Evolutionary conservation across 2,329 filamentous ascomycete genomes (phyloP), one percentile per base, ranked within the genome.

Genomic region (Plenodomus tracheiphilus): DNA sequence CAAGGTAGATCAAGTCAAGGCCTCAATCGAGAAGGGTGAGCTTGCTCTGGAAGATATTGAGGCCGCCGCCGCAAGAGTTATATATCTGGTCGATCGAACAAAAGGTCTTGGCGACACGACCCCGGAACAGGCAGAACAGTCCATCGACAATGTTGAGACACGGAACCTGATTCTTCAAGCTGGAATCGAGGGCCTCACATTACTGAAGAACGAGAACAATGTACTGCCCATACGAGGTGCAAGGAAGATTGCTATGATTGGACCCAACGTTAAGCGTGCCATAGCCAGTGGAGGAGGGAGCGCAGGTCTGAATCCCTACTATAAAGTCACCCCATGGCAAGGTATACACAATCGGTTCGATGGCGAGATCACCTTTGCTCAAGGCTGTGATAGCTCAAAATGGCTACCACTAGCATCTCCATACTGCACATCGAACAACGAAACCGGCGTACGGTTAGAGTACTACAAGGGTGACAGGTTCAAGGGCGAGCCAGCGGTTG

Each of bases 231-330:
- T 87, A 49, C 76, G 76, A 6, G 75, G 75, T 20, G 79, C 79
- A 15, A 78, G 78, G 47, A 86, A 79, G 63, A 79, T 88, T 47
- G 85, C 85, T 3, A 78, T 87, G 49, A 86, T 88, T 43, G 85
- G 85, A 0, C 85, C 85, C 1, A 87, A 88, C 53, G 84, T 84
- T 17, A 85, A 86, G 64, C 75, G 84, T 46, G 81, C 85, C 0
- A 86, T 88, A 54, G 84, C 83, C n/a, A 83, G 82, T 15, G 85
- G 85, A 41, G 85, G 85, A 35, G 85, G 85, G 41, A 87, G 85
- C 61, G 85, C 85, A 16, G 85, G 82, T 54, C 72, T 88, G 40
- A 87, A 87, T 64, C 84, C 85, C 0, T 87, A 88, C 68, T 88
- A 88, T 68, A 84, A 77, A 56, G 85, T 83, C 2, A 76, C 85